phyloP scores from a whole-genome alignment of 371 early-diverging fungal genomes.

The Apophysomyces ossiformis region DNA sequence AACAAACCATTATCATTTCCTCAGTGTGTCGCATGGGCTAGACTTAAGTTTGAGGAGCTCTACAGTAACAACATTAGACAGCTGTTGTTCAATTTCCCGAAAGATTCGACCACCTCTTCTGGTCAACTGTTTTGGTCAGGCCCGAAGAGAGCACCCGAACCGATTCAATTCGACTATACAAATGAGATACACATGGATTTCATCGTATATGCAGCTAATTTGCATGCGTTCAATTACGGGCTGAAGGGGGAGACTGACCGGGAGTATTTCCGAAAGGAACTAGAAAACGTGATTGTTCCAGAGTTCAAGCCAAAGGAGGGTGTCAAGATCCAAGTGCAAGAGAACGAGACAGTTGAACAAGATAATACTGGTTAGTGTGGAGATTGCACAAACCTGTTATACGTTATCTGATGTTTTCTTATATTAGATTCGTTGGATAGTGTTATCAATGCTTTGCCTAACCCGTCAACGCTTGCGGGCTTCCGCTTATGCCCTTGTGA shows the following conservation, averaged over 20 bases:
- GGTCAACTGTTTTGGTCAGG: slow-evolving; percentile 99
- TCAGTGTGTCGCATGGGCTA: slow-evolving; percentile 94
- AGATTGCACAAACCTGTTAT: too few species aligned
- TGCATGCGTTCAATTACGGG: slow-evolving; percentile 96
- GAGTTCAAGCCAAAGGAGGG: slow-evolving; percentile 90
- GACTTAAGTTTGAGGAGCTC: slow-evolving; percentile 90
- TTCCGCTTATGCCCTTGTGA: slow-evolving; percentile 85
- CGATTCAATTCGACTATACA: slow-evolving; percentile 77
- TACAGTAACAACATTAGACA: slow-evolving; percentile 94
- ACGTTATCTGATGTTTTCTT: not conserved
- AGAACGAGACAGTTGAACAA: slow-evolving; percentile 71
- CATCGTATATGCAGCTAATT: slow-evolving; percentile 90
- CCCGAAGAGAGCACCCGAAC: slow-evolving; percentile 96
- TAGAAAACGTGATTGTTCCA: slow-evolving; percentile 78
- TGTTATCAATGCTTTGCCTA: slow-evolving; percentile 72
- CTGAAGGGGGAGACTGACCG: slow-evolving; percentile 78
- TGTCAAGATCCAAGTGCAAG: slow-evolving; percentile 96
- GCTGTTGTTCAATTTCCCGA: slow-evolving; percentile 95
- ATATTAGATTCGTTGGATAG: slow-evolving; percentile 67
- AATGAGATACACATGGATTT: slow-evolving; percentile 92
- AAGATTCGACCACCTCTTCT: slow-evolving; percentile 88
- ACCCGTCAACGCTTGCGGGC: slow-evolving; percentile 74
- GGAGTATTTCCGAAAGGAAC: slow-evolving; percentile 67
- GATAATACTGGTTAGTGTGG: slow-evolving; percentile 17
- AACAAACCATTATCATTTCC: slow-evolving; percentile 86